Evolutionary conservation across 108 stramenopile genomes (phyloP), one percentile per base, ranked within the genome.

Genomic region (Skeletonema menzelii): DNA sequence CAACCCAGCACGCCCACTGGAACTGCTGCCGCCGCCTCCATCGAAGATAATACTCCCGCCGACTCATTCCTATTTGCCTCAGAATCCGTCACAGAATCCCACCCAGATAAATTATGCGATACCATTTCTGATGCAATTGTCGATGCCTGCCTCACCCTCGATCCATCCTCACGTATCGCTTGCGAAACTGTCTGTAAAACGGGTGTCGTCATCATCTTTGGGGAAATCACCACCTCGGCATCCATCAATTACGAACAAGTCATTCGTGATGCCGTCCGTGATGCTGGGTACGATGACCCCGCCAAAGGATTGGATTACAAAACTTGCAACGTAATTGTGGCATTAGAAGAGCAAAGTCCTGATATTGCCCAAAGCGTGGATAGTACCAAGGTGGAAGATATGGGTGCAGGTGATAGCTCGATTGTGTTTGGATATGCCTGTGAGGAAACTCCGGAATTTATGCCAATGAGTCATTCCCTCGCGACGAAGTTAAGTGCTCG

Each of bases 61-160:
- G n/a, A 34, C 56, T 86, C 91, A 72, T 96, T 94, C 76, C 93
- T 97, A 31, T 97, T 97, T 72, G 91, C 97, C 20, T 96, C 95
- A 24, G 97, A 98, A 72, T 95, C 94, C 46, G 98, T 99, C 75
- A 99, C 97, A 66, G 98, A 99, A 83, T 96, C 96, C 34, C 98
- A 99, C 82, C 98, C 98, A 65, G 97, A 98, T 94, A 98, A 98
- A 83, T 91, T 98, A 67, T 95, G 96, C 80, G 97, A 97, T 83
- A 92, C 93, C 62, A 96, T 98, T 46, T 95, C 95, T 55, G 98
- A 98, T 81, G 98, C 98, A 15, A 91, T 98, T 1, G 85, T 98
- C 65, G 98, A 98, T 73, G 98, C 98, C 63, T 97, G 97, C 85
- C 80, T 97, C 56, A 81, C 87, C 28, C 96, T 95, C 44, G 98